Base-by-base conservation (phyloP, 805 yeast genomes). In the Cyberlindnera petersonii region DNA sequence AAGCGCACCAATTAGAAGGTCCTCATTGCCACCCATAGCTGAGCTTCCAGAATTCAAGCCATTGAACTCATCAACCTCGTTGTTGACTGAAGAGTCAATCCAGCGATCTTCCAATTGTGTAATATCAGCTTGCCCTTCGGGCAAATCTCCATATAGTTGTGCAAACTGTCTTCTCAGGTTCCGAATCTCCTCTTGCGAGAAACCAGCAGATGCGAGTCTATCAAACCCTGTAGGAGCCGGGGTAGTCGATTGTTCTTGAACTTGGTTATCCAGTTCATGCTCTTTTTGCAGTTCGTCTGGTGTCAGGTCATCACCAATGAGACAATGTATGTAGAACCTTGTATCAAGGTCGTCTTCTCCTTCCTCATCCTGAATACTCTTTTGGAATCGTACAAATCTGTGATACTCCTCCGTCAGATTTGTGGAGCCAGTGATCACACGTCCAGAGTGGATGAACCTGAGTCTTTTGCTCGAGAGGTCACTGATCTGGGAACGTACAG, bases 151-250 rank as follows among this genome's bases (percentile, higher is more conserved):
- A 58, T 86, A 84, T 3, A 88, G 68, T 41, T 71, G 69, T 42
- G 76, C 72, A 55, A 89, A 88, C 58, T 88, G 96, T 36, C 73
- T 64, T 43, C 96, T 69, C 43, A 89, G 60, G 40, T 79, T 80
- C 30, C 68, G 68, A 20, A 89, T 76, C 50, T 89, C 97, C 43
- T 77, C 82, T 23, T 77, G 85, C 5, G 85, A 72, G 55, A 89
- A 86, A 8, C 97, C 97, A 31, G 88, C 89, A 23, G 79, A 76
- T 14, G 88, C 68, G 37, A 89, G 66, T 29, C 96, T 64, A 59
- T 89, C 96, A 58, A 89, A 86, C 2, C 97, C 96, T 13, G 80
- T 74, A 3, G 82, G 79, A 11, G 86, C 88, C 1, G 86, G 86
- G 1, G 71, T 57, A 0, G 84, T 78, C 3, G 74, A 60, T 33